phyloP scores from a whole-genome alignment of 805 yeast species.

The Kluyveromyces dobzhanskii region DNA sequence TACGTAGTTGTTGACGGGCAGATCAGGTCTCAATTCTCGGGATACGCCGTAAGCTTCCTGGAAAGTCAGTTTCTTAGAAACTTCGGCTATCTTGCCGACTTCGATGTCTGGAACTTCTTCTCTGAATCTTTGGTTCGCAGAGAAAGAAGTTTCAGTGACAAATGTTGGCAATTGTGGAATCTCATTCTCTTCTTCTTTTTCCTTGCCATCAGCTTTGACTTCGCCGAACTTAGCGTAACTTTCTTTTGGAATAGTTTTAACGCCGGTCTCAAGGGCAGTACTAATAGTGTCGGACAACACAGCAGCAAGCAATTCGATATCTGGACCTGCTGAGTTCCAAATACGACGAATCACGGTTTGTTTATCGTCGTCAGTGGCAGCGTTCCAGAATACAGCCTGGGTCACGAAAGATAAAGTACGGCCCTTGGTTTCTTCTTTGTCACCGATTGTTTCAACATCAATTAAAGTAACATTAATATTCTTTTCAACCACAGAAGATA shows the following conservation, averaged over 20 bases:
- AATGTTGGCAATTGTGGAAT: conserved; percentile 37
- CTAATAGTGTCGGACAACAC: conserved; percentile 60
- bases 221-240: conserved; percentile 7
- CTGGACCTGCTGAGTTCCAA: conserved; percentile 73
- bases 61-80: conserved; percentile 69
- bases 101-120: conserved; percentile 31
- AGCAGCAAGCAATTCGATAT: conserved; percentile 69
- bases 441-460: conserved; percentile 57
- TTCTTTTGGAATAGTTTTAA: conserved; percentile 32
- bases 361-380: conserved; percentile 44
- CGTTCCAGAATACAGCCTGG: conserved; percentile 76
- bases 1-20: conserved; percentile 74
- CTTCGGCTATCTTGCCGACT: conserved; percentile 36
- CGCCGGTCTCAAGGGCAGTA: conserved; percentile 41
- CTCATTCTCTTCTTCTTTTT: conserved; percentile 17
- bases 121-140: conserved; percentile 47
- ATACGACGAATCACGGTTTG: conserved; percentile 68
- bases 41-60: conserved; percentile 62
- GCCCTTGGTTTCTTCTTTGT: conserved; percentile 63
- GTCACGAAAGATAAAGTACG: conserved; percentile 65
- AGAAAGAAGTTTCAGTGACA: conserved; percentile 57
- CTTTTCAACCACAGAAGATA: conserved; percentile 44
- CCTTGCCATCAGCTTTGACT: conserved; percentile 29
- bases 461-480: conserved; percentile 45
- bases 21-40: conserved; percentile 75